These are phyloP conservation scores for Phylloporus sp. DNA, from an alignment of 1,284 basidiomycete genomes.

Conservation along the genomic window DNA sequence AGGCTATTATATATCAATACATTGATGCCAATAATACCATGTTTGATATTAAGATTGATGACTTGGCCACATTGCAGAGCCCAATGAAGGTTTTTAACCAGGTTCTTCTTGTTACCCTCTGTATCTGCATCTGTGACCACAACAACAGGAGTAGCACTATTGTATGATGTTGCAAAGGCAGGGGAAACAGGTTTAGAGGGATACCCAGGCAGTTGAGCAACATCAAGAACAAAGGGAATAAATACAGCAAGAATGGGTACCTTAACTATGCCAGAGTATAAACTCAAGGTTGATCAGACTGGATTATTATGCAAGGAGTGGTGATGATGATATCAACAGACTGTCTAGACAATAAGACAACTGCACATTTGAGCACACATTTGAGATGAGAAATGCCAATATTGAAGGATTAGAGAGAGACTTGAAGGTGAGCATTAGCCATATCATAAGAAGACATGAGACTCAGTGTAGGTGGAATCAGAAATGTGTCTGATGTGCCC, in stretches of 20 bases:
- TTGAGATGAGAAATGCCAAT: conserved; percentile 42
- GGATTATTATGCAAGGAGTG: conserved; percentile 1
- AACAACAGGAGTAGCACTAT: conserved; percentile 48
- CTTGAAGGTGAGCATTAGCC: conserved; percentile 60
- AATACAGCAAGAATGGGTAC: conserved; percentile 55
- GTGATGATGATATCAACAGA: conserved; percentile 16
- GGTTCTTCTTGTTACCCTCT: conserved; percentile 19
- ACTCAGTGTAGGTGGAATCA: conserved; percentile 68
- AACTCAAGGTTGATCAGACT: conserved; percentile 34
- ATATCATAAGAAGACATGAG: conserved; percentile 64
- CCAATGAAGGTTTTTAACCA: conserved; percentile 55
- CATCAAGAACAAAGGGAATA: conserved; percentile 60
- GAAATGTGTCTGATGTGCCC: conserved; percentile 25
- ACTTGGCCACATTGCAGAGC: conserved; percentile 63
- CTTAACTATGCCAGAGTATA: conserved; percentile 35
- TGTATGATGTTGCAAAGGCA: conserved; percentile 61
- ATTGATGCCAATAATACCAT: conserved; percentile 52
- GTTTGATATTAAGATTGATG: conserved; percentile 71
- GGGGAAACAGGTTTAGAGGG: conserved; percentile 46
- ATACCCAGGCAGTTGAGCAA: conserved; percentile 44
- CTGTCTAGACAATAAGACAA: conserved; percentile 33
- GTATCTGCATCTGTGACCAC: conserved; percentile 28
- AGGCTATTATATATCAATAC: conserved; percentile 66
- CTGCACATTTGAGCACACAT: conserved; percentile 43
- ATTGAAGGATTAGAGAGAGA: conserved; percentile 55